Evolutionary conservation across 768 basidiomycete genomes (phyloP), one percentile per base, ranked within the genome.

Genomic region (Tephrocybe rancida): DNA sequence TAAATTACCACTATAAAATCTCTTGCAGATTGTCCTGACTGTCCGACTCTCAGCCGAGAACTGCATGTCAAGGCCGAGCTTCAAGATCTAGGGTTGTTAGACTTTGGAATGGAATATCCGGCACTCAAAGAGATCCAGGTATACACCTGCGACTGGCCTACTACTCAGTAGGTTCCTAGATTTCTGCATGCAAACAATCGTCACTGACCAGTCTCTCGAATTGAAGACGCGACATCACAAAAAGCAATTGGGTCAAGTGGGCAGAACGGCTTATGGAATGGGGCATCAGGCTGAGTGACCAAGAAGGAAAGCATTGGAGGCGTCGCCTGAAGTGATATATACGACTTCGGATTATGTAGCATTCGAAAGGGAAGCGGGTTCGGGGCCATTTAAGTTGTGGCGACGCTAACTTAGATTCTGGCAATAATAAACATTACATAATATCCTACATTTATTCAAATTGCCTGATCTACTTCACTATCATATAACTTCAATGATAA

Each of bases 201-300:
- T 30, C n/a, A 29, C 50, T 44, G 32, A 44, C 22, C 5, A 27
- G 14, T 37, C 4, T 37, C 14, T 9, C 14, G 38, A 22, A 35
- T 34, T 8, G 19, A 18, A 53, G 52, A 27, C 51, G 35, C 21
- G 51, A 52, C 2, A 46, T 53, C 27, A 8, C 25, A 9, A 46
- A 26, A 21, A 53, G 52, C 30, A 30, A 29, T 10, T 53, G 52
- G 52, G 52, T 53, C 5, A 45, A 39, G 6, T 53, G 52, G 52
- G 44, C 52, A 7, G 52, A 53, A 21, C 38, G 52, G 27, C 44
- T 53, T 26, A 9, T 53, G 44, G n/a, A 30, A 27, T 53, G 52
- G 52, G 37, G 47, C 39, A 27, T 53, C 7, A 39, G 32, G 29
- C 19, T 53, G 10, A 46, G 35, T 9, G 52, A 53, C 21, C 24